Conservation (phyloP, 1,284 basidiomycete genomes). For the Rhodotorula sp. region DNA sequence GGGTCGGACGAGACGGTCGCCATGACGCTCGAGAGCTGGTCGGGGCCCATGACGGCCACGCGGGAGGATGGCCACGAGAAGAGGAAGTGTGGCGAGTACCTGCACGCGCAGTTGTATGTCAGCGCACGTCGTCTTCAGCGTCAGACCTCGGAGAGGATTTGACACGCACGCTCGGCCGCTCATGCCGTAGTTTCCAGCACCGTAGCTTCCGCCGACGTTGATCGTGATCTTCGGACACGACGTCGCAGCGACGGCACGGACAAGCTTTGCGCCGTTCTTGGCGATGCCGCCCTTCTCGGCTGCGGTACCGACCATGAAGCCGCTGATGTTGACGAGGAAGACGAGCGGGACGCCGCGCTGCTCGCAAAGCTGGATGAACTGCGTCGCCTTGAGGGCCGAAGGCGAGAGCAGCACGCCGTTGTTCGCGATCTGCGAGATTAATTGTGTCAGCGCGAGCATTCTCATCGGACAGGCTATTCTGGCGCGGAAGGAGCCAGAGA, state of each 20-base stretch:
- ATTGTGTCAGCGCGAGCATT: background rate
- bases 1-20: conserved; percentile 82
- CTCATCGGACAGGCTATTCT: too few relatives aligned
- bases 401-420: conserved; percentile 93
- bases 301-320: conserved; percentile 45
- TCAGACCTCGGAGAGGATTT: background rate
- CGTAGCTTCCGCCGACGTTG: conserved; percentile 75
- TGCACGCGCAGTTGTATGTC: conserved; percentile 46
- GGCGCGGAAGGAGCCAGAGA: background rate
- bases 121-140: background rate
- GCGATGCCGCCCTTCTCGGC: conserved; percentile 69
- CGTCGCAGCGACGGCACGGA: conserved; percentile 88
- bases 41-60: conserved; percentile 92
- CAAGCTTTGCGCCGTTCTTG: conserved; percentile 98
- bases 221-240: conserved; percentile 91
- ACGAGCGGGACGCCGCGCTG: conserved; percentile 85
- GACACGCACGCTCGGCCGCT: conserved; percentile 27
- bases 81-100: conserved; percentile 88
- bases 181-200: conserved; percentile 86
- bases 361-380: conserved; percentile 92
- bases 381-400: conserved; percentile 88
- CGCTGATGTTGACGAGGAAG: conserved; percentile 89
- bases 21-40: conserved; percentile 91
- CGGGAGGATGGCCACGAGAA: conserved; percentile 99
- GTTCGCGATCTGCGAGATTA: conserved; percentile 65